phyloP scores from a whole-genome alignment of 2,329 filamentous ascomycete species.

The Penicillium sp. region DNA sequence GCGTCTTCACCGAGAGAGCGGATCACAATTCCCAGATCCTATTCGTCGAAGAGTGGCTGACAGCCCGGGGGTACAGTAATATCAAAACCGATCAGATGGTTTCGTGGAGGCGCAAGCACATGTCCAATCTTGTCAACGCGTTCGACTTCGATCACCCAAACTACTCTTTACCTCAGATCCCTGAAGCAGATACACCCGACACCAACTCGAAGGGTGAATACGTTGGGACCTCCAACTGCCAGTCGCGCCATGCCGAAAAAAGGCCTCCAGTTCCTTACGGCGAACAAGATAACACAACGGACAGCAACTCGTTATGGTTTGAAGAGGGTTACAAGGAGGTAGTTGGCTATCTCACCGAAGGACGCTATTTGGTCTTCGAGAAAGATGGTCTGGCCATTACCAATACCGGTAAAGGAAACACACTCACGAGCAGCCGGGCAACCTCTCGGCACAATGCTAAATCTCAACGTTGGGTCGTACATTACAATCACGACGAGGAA shows the following conservation, averaged over 20 bases:
- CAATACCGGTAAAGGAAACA: conserved; percentile 25
- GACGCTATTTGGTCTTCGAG: conserved; percentile 57
- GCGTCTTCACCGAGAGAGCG: conserved; percentile 56
- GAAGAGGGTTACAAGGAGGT: conserved; percentile 58
- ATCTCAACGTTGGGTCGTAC: conserved; percentile 54
- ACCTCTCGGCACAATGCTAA: conserved; percentile 41
- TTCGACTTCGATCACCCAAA: conserved; percentile 53
- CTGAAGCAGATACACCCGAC: conserved; percentile 47
- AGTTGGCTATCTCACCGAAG: conserved; percentile 56
- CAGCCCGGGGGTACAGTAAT: conserved; percentile 43
- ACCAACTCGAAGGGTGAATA: conserved; percentile 46
- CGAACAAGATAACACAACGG: conserved; percentile 37
- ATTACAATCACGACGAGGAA: conserved; percentile 39
- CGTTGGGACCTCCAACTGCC: conserved; percentile 49
- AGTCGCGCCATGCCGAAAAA: conserved; percentile 38
- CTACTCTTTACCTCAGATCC: conserved; percentile 50
- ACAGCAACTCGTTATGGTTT: conserved; percentile 38
- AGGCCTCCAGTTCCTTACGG: conserved; percentile 54
- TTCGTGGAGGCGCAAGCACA: conserved; percentile 49
- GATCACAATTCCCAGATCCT: conserved; percentile 59
- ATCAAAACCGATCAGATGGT: conserved; percentile 48
- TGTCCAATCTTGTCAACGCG: conserved; percentile 52
- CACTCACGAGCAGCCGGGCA: conserved; percentile 25
- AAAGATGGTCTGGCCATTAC: conserved; percentile 47
- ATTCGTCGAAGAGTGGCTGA: conserved; percentile 56